Evolutionary conservation across 2,329 filamentous ascomycete species (phyloP).

Genomic region (Emmonsiellopsis sp.): DNA sequence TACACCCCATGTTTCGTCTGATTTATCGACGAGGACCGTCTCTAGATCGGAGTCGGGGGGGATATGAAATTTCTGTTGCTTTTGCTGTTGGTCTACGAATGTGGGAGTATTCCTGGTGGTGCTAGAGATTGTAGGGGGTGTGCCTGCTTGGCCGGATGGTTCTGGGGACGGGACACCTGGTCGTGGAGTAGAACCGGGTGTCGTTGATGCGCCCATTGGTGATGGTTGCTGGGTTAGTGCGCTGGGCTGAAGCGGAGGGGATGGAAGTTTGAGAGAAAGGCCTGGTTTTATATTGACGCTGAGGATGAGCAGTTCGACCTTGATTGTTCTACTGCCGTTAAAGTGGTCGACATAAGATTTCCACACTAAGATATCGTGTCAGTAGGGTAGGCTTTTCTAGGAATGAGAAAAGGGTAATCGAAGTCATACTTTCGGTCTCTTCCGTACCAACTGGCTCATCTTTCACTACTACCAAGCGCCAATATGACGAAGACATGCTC

Average conservation of each 20-base stretch:
- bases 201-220: constrained; percentile 4
- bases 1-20: constrained; percentile 52
- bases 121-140: constrained; percentile 21
- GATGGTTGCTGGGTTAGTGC: constrained; percentile 22
- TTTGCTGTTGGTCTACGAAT: constrained; percentile 9
- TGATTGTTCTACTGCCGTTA: constrained; percentile 25
- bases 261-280: constrained; percentile 25
- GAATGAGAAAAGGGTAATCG: background rate
- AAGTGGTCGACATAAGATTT: constrained; percentile 27
- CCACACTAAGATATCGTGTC: constrained; percentile 25
- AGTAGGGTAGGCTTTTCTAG: constrained; percentile 7
- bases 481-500: constrained; percentile 42
- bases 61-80: constrained; percentile 30
- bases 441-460: constrained; percentile 43
- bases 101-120: constrained; percentile 10
- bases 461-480: constrained; percentile 48
- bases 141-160: constrained; percentile 32
- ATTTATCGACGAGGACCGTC: constrained; percentile 47
- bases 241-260: constrained; percentile 24
- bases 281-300: constrained; percentile 27
- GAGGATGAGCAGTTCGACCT: constrained; percentile 29
- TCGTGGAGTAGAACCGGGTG: constrained; percentile 31
- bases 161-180: constrained; percentile 33
- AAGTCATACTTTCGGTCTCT: constrained; percentile 39
- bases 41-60: constrained; percentile 44